Conservation (phyloP, 2,329 filamentous ascomycete species). For the Penicillium rolfsii region DNA sequence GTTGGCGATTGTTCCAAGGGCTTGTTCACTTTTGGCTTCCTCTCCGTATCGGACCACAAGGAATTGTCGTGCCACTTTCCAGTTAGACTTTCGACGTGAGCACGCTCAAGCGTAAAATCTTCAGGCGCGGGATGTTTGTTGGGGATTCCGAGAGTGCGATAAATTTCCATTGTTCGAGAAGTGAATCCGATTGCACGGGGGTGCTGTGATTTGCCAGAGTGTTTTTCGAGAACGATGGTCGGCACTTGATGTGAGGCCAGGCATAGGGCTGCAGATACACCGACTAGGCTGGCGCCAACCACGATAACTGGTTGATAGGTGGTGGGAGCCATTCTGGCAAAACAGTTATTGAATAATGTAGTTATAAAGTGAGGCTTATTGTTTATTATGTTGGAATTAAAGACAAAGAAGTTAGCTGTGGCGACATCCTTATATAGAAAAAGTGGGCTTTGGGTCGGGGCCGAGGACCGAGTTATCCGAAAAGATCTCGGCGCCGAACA, state of each 20-base stretch:
- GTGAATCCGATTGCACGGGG: constrained; percentile 46
- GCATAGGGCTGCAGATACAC: constrained; percentile 45
- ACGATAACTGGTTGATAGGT: constrained; percentile 37
- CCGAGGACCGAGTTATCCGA: not conserved
- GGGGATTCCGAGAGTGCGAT: constrained; percentile 34
- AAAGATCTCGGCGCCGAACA: not conserved
- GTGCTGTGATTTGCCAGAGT: constrained; percentile 40
- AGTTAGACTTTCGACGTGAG: constrained; percentile 27
- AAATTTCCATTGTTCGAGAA: constrained; percentile 45
- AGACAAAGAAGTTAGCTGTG: not conserved
- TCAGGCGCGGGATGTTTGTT: constrained; percentile 25
- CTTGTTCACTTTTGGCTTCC: constrained; percentile 1
- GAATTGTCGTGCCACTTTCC: constrained; percentile 26
- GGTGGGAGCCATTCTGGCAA: not conserved
- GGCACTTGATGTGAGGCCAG: constrained; percentile 38
- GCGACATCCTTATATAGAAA: not conserved
- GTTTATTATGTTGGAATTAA: not conserved
- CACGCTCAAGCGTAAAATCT: constrained; percentile 27
- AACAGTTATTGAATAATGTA: not conserved
- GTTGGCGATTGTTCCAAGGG: not conserved
- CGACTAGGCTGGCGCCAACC: constrained; percentile 47
- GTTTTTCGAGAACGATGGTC: constrained; percentile 45
- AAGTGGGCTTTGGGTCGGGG: not conserved
- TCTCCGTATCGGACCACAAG: constrained; percentile 26
- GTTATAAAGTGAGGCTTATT: not conserved